Evolutionary conservation across 331 rosid species (phyloP), one percentile per base, ranked within the genome.

Genomic region (Prunus yedoensis): DNA sequence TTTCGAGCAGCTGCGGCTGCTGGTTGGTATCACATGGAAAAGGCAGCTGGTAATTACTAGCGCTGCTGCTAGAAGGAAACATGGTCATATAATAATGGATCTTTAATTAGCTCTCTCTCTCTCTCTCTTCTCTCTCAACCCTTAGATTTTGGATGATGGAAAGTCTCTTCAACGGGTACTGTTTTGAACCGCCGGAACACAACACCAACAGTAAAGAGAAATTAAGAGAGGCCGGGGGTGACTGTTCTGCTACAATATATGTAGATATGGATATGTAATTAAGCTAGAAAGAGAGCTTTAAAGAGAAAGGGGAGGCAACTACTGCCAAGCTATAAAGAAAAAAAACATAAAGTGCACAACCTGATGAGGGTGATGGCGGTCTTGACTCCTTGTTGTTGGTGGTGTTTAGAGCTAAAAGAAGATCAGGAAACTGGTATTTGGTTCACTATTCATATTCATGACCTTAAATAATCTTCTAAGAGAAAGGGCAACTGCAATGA

Each of bases 61-160:
- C 28, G 27, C 27, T 57, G 75, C 57, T 57, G 68, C 70, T 84
- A 12, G 53, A 77, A 59, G 82, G 68, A 80, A 84, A 73, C 85
- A 84, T 83, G 62, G 23, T 12, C 20, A 9, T 54, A 54, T 25
- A 25, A 60, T 60, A 35, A 35, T 60, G 38, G 8, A 14, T 60
- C 4, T 13, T 12, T 25, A 25, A 17, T 27, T 38, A 61, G 28
- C 1, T 28, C 41, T 23, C 23, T 23, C 0, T n/a, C n/a, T 27
- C 30, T 51, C 27, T 28, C 65, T 59, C 38, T 0, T 27, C 41
- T 60, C 28, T 28, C 38, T 59, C 38, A 63, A 32, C 66, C 45
- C 46, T 63, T 16, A 17, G 68, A 17, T 63, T 28, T 10, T 28
- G 66, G 66, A 28, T 27, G 66, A 16, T 7, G 43, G 28, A 17